A percentile compares a stretch with the other conserved stretches of the same genome.
Conservation (phyloP, 371 early-diverging fungal genomes). For the Synchytrium microbalum region DNA sequence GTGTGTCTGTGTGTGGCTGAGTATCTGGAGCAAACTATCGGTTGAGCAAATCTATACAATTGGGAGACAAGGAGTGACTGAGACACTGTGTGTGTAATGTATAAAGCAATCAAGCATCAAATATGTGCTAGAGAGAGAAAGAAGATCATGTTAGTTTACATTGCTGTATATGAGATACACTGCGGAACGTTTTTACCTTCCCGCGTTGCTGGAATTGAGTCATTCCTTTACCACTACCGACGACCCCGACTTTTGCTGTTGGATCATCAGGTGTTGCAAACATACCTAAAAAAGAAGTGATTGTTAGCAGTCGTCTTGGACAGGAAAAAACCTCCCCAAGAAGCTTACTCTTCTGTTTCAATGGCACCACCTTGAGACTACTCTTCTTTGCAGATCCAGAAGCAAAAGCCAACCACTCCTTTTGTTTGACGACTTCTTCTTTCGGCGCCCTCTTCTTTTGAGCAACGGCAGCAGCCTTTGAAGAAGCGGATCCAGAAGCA, state of each 20-base stretch:
- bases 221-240: slow-evolving; percentile 48
- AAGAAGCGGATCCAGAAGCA: slow-evolving; percentile 6
- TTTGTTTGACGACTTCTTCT: slow-evolving; percentile 66
- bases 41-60: no score
- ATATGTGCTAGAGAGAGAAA: neutral
- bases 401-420: slow-evolving; percentile 73
- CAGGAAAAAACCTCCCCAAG: slow-evolving; percentile 14
- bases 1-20: no score
- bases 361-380: neutral
- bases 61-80: no score
- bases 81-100: no score
- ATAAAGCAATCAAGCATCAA: slow-evolving; percentile 1
- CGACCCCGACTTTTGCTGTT: slow-evolving; percentile 46
- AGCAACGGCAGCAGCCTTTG: slow-evolving; percentile 11
- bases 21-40: no score
- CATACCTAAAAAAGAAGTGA: slow-evolving; percentile 24
- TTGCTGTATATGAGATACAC: neutral
- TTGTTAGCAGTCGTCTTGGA: slow-evolving; percentile 24
- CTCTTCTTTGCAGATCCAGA: slow-evolving; percentile 37
- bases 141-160: neutral
- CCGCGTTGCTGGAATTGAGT: slow-evolving; percentile 37
- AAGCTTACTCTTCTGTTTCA: slow-evolving; percentile 18
- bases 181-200: slow-evolving; percentile 7
- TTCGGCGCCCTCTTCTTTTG: slow-evolving; percentile 50
- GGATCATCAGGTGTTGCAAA: slow-evolving; percentile 53